Evolutionary conservation across 225 moss, liverwort and hornwort genomes (phyloP).

Genomic region (Marchantia polymorpha): DNA sequence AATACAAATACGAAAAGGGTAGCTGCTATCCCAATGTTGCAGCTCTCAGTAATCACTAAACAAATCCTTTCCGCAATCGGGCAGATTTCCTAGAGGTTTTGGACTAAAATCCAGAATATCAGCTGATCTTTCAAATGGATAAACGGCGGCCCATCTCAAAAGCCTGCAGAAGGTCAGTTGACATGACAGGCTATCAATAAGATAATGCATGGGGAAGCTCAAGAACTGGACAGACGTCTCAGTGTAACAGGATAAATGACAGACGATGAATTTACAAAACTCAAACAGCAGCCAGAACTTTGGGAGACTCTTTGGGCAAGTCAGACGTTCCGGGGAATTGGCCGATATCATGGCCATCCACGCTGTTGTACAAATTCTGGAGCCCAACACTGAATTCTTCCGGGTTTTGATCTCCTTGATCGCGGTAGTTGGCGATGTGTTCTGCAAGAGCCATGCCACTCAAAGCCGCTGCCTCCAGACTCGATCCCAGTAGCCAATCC

Average conservation of each 20-base stretch:
- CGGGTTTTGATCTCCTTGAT: constrained; percentile 15
- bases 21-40: neutral
- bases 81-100: neutral
- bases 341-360: constrained; percentile 39
- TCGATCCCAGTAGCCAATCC: constrained; percentile 94
- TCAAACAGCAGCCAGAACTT: constrained; percentile 19
- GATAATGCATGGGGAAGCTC: too few species aligned
- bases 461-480: constrained; percentile 89
- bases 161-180: neutral
- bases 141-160: neutral
- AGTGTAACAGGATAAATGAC: neutral
- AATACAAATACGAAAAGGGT: neutral
- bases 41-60: neutral
- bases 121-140: neutral
- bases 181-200: neutral
- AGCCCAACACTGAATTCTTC: constrained; percentile 36
- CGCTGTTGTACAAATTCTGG: constrained; percentile 16
- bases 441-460: constrained; percentile 94
- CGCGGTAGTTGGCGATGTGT: constrained; percentile 47
- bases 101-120: neutral
- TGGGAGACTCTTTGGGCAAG: neutral
- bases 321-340: constrained; percentile 40
- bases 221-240: neutral
- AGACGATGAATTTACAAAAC: neutral
- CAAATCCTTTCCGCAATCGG: neutral